Base-by-base conservation (phyloP, 2,329 filamentous ascomycete species). In the Ophiostoma sp. region DNA sequence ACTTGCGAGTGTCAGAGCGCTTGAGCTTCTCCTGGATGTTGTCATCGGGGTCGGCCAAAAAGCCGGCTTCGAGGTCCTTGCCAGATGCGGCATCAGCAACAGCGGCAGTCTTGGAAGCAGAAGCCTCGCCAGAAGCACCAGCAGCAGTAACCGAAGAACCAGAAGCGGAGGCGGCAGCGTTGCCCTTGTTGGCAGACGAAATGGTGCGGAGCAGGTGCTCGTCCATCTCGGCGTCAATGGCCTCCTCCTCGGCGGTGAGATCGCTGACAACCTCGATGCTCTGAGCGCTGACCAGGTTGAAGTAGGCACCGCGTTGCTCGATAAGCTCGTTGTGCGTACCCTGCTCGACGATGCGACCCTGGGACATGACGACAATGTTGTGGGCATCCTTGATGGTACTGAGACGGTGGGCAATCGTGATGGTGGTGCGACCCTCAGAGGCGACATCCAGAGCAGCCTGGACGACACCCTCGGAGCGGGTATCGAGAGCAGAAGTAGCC, bases 371-470 rank as follows among this genome's bases (percentile, higher is more conserved):
- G 15, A 98, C 93, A 77, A 99, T 99, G 79, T 97, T 98, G 82
- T 98, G 92, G 0, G 95, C 95, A 76, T 94, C 91, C 82, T 91
- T 94, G 84, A 99, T 97, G 6, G 96, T 99, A 0, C 94, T 97
- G 9, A 99, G 86, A 77, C 95, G 91, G 83, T 99, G 96, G 59
- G 96, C 96, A 81, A 99, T 98, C 7, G 95, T 93, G 78, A 98
- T 97, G 1, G 96, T 98, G 0, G 96, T 99, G 71, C 96, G 89
- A 31, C 95, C 95, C 76, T 92, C 87, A 0, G 94, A 88, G 33
- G 95, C 96, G 69, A 89, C 92, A 78, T 98, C 95, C 9, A 99
- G 87, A 22, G 96, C 96, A 57, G 93, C 93, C 81, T 98, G 96
- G 0, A 99, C 95, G 11, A 97, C 92, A 63, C 93, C 94, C 83